phyloP scores from a whole-genome alignment of 805 yeast genomes.

The Zygotorulaspora florentina region DNA sequence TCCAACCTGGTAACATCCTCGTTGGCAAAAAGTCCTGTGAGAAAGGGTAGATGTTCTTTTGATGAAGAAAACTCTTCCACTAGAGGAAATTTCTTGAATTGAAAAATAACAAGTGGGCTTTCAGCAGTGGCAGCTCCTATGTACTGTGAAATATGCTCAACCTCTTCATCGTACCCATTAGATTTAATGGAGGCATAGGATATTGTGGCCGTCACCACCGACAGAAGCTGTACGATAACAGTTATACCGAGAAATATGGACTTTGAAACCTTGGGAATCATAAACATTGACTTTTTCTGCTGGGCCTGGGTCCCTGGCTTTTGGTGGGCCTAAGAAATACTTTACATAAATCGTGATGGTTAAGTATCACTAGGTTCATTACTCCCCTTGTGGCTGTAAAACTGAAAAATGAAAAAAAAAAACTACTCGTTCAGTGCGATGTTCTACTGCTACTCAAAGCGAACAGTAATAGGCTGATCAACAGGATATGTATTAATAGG shows the following conservation, averaged over 20 bases:
- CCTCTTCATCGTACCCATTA: slow-evolving; percentile 7
- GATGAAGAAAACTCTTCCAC: slow-evolving; percentile 12
- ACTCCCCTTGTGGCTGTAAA: slow-evolving; percentile 13
- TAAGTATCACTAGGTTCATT: too few species aligned
- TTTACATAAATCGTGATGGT: too few species aligned
- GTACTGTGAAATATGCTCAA: slow-evolving; percentile 1
- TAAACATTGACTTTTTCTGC: background rate
- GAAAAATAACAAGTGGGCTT: slow-evolving; percentile 26
- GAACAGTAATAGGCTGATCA: too few species aligned
- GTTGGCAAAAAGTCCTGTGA: slow-evolving; percentile 19
- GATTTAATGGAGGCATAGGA: slow-evolving; percentile 19
- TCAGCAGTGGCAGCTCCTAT: slow-evolving; percentile 6
- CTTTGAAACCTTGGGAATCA: background rate
- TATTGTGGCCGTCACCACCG: slow-evolving; percentile 8
- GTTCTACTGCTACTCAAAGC: too few species aligned
- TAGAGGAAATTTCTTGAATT: slow-evolving; percentile 21
- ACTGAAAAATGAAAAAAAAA: slow-evolving; percentile 1
- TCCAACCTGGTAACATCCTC: slow-evolving; percentile 14
- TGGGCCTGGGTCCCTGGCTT: too few species aligned
- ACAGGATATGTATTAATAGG: too few species aligned
- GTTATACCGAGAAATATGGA: slow-evolving; percentile 9
- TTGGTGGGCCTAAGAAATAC: too few species aligned
- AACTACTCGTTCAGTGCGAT: background rate
- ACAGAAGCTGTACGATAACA: slow-evolving; percentile 5
- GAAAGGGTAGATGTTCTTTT: slow-evolving; percentile 15